Evolutionary conservation across 2,329 filamentous ascomycete species (phyloP), one percentile per base, ranked within the genome.

Genomic region (Fusarium succisae): DNA sequence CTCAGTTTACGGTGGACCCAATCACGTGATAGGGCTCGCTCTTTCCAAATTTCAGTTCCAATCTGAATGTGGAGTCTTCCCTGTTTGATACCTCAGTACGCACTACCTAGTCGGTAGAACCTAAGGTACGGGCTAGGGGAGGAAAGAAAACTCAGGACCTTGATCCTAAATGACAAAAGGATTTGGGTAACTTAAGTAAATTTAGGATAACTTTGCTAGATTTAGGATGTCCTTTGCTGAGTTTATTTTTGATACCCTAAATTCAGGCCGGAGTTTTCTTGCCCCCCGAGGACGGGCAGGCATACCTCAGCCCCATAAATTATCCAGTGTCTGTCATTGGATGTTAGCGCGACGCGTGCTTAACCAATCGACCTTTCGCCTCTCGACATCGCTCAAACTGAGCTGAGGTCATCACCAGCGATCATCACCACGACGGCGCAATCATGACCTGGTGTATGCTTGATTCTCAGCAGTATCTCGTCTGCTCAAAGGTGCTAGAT

Each of bases 21-120:
- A 69, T 76, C 82, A 83, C 82, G 82, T 83, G 82, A 24, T 47
- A 63, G 60, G 60, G 60, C 60, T 50, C 14, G 55, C 41, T 50
- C 41, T 28, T 58, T 48, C 41, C 39, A 55, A n/a, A 24, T 56
- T 44, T 44, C 53, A 24, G 22, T 30, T 28, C 28, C 20, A 30
- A 55, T 30, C 22, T 9, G 14, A 26, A n/a, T 41, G 28, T 44
- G 38, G 54, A 20, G 38, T 32, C 37, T 43, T 57, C 26, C 13
- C 22, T 44, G 30, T 24, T 51, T 35, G 32, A 35, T 35, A 35
- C 28, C 28, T 30, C 28, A 30, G 28, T 30, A 30, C 28, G 28
- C 28, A 30, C 28, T 10, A 30, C 28, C 28, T 28, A 30, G 28
- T 30, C 28, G 28, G 28, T 30, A 30, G 28, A 30, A 30, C 28